Conservation (phyloP, 192 early-diverging fungal species). For the Backusella parvicylindrica region DNA sequence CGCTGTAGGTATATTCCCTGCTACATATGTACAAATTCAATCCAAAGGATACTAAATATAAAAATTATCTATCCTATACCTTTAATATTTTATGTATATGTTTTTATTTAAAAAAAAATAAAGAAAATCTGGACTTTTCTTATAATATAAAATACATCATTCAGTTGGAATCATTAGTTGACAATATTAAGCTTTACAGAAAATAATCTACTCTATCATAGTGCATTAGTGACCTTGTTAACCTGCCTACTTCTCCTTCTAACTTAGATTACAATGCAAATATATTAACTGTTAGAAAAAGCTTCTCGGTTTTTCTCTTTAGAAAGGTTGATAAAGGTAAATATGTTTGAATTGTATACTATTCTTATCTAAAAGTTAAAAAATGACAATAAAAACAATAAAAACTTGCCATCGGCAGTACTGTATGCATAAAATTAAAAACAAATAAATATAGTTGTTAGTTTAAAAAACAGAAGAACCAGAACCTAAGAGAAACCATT, state of each 20-base stretch:
- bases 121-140: slow-evolving; percentile 5
- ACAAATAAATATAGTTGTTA: not conserved
- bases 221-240: not conserved
- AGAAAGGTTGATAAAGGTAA: too few relatives aligned
- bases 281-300: not conserved
- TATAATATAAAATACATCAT: not conserved
- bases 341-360: too few relatives aligned
- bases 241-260: not conserved
- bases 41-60: slow-evolving; percentile 49
- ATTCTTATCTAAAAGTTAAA: too few relatives aligned
- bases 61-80: not conserved
- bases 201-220: not conserved
- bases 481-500: not conserved
- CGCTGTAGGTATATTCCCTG: slow-evolving; percentile 84
- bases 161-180: not conserved
- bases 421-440: not conserved
- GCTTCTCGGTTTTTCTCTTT: not conserved
- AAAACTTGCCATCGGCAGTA: too few relatives aligned
- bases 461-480: not conserved
- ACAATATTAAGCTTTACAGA: not conserved
- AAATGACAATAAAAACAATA: too few relatives aligned
- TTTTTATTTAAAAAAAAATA: not conserved
- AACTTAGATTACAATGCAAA: not conserved
- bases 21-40: slow-evolving; percentile 85
- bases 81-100: slow-evolving; percentile 2